Base-by-base conservation (phyloP, 2,329 filamentous ascomycete species). In the Paecilomyces variotii region DNA sequence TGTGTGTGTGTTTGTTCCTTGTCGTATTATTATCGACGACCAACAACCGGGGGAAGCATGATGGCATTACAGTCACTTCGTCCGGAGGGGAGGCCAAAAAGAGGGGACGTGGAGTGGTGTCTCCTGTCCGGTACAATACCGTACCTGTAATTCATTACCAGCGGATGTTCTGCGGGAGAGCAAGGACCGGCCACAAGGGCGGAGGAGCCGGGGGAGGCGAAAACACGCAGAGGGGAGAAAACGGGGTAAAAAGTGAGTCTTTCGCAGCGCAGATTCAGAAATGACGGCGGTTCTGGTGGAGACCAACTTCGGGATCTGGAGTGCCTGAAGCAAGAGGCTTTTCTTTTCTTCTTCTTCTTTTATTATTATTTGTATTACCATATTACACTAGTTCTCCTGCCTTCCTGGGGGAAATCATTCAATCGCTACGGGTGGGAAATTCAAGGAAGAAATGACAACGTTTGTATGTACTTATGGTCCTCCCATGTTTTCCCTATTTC, bases 261-360 rank as follows among this genome's bases (percentile, higher is more conserved):
- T 61, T 62, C 56, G 54, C 55, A 19, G 39, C n/a, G 14, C 19
- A 19, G 19, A 19, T 19, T 19, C 39, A 45, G 64, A 59, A 59
- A 63, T 62, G 64, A 63, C 61, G 60, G 63, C 59, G 60, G 59
- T 56, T 62, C 39, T 59, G 56, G 63, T 64, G 64, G 62, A 66
- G 61, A 62, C 61, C 50, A 24, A 52, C 19, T 26, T 12, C 24
- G 50, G 25, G 50, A 52, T 52, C 50, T 52, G 50, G 10, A 52
- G 24, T 27, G 11, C 49, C 12, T 45, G 39, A 45, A 45, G 39
- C 39, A 45, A 19, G 39, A 45, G 30, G 30, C 30, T 32, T 32
- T 32, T 10, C 4, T 30, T 7, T 4, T 32, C 30, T 2, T 9
- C 30, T 32, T 32, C 30, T 9, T 9, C 7, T 32, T 32, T 10